Evolutionary conservation across 2,329 filamentous ascomycete genomes (phyloP), one percentile per base, ranked within the genome.

Genomic region (Arthroderma sp.): DNA sequence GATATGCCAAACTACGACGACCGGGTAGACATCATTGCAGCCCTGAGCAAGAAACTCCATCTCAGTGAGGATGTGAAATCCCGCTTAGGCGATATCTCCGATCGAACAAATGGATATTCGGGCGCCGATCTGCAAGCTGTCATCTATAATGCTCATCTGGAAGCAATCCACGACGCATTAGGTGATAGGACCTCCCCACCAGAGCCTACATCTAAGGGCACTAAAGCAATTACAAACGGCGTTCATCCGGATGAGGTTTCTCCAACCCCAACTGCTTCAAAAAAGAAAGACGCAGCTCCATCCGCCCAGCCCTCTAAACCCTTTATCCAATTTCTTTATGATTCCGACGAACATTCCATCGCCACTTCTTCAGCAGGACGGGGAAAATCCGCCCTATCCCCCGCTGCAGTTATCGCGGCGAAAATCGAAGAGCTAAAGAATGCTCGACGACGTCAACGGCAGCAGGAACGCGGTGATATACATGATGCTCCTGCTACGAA

Each of bases 101-200:
- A 69, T 10, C 72, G 78, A 10, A 96, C 89, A 0, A 83, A 91
- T 47, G 91, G 91, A 6, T 95, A 93, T 61, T 91, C 85, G 0
- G 91, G 91, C 8, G 91, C 91, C 1, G 91, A 98, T 65, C 70
- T 98, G 3, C 91, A 98, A 62, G 91, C 89, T 0, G 75, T 98
- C 5, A 80, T 96, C 37, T 95, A 94, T 56, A 98, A 98, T 53
- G 88, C 91, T 0, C 91, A 98, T 61, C 74, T 98, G 4, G 89
- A 96, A 66, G 91, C 91, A 29, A 95, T 98, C 51, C 91, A 98
- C 59, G 88, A 95, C 53, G 80, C 93, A 2, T 75, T 98, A 0
- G 81, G 78, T 44, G 77, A 81, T 55, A 56, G 53, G 30, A 53
- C 57, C 5, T 33, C 40, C 27, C 46, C 57, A 0, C 70, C 78